Percentiles rank a stretch among this genome's conserved stretches.
phyloP scores from a whole-genome alignment of 2,329 filamentous ascomycete species.

The Fusarium nanum region DNA sequence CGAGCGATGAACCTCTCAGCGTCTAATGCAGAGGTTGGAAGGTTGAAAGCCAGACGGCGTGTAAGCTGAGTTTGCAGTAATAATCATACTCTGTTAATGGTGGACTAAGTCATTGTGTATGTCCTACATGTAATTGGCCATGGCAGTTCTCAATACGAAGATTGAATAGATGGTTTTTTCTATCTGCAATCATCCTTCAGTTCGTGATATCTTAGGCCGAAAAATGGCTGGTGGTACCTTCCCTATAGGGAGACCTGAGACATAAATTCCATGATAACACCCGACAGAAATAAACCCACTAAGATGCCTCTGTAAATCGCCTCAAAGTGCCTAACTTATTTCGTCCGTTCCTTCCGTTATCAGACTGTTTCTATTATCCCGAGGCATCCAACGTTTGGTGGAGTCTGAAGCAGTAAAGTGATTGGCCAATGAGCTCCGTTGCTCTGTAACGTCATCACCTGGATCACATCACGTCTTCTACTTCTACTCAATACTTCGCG shows the following conservation, averaged over 20 bases:
- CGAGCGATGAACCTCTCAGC: slow-evolving; percentile 8
- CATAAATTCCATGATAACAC: not conserved
- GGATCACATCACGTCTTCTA: slow-evolving; percentile 41
- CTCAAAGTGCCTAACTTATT: not conserved
- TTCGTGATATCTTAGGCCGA: not conserved
- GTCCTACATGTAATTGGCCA: not conserved
- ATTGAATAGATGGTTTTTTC: not conserved
- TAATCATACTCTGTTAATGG: not conserved
- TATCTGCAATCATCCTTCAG: not conserved
- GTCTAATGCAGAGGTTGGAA: not conserved
- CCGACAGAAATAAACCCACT: not conserved
- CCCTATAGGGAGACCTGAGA: not conserved
- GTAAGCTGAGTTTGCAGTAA: not conserved
- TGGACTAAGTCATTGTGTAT: not conserved
- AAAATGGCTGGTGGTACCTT: not conserved
- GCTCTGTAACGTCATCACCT: slow-evolving; percentile 41
- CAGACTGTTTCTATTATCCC: not conserved
- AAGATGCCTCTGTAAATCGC: fast-evolving
- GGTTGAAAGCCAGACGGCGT: not conserved
- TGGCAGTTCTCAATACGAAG: not conserved
- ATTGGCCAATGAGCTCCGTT: slow-evolving; percentile 36
- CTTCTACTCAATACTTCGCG: not conserved
- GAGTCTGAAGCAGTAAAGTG: not conserved
- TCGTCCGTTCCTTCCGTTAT: not conserved
- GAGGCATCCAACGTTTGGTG: slow-evolving; percentile 2